A percentile compares a stretch with the other conserved stretches of the same genome.
Evolutionary conservation across 257 asterid species (phyloP).

Genomic region (Solanum raphanifolium): DNA sequence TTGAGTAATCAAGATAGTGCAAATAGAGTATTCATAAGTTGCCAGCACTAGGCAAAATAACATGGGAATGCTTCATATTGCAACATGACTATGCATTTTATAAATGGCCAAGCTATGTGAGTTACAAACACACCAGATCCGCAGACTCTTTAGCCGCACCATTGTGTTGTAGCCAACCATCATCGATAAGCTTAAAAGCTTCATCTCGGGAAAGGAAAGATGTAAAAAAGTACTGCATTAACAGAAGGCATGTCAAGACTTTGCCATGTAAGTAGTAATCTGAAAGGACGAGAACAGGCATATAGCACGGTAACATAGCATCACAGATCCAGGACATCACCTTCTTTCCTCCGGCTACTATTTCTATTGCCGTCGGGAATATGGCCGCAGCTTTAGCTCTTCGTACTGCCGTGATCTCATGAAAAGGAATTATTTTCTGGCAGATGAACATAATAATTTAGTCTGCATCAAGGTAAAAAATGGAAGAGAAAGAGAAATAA

Average conservation of each 20-base stretch:
- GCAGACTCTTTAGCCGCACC: conserved; percentile 31
- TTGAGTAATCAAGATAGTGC: neutral
- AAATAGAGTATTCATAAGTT: neutral
- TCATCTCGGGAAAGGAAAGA: conserved; percentile 97
- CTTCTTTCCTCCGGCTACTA: conserved; percentile 81
- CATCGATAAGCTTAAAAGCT: conserved; percentile 85
- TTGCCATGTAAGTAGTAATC: neutral
- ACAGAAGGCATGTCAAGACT: conserved; percentile 5
- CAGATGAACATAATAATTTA: conserved; percentile 2
- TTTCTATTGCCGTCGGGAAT: conserved; percentile 93
- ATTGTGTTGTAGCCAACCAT: conserved; percentile 66
- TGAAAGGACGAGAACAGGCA: neutral
- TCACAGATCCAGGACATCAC: conserved; percentile 21
- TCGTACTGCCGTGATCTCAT: conserved; percentile 66
- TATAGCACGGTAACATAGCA: neutral
- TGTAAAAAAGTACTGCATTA: conserved; percentile 84
- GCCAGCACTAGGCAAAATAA: neutral
- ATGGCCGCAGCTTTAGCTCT: conserved; percentile 90
- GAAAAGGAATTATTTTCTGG: conserved; percentile 73
- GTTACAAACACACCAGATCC: conserved; percentile 51
- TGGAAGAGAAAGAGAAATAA: neutral
- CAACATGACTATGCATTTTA: neutral
- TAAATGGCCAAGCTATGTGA: neutral
- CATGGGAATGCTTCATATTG: neutral
- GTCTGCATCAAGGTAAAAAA: neutral